Percentiles rank a stretch among this genome's conserved stretches.
Evolutionary conservation across 306 rosid species (phyloP).

Genomic region (Sindora glabra): DNA sequence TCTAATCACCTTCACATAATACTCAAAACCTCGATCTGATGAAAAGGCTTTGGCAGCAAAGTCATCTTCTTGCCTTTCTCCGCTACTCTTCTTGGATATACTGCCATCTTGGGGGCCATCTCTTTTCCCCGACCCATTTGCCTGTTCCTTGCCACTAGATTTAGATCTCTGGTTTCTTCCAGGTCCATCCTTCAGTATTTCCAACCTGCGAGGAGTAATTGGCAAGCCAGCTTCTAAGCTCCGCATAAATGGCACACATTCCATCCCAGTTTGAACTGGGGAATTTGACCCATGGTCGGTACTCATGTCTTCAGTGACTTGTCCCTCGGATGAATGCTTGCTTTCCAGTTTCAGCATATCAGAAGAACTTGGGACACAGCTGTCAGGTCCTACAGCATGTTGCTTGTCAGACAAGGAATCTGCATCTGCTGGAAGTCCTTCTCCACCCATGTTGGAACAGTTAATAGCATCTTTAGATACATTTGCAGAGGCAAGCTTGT

Average conservation of each 20-base stretch:
- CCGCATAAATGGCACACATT: slow-evolving; percentile 44
- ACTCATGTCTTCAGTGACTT: slow-evolving; percentile 54
- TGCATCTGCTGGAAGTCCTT: slow-evolving; percentile 28
- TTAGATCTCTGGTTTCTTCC: slow-evolving; percentile 64
- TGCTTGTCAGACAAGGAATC: slow-evolving; percentile 61
- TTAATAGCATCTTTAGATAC: slow-evolving; percentile 37
- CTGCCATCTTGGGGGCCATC: slow-evolving; percentile 65
- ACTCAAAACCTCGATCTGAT: slow-evolving; percentile 58
- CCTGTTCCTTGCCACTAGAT: slow-evolving; percentile 53
- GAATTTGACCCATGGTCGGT: slow-evolving; percentile 48
- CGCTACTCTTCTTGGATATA: slow-evolving; percentile 63
- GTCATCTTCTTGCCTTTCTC: slow-evolving; percentile 48
- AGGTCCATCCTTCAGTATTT: slow-evolving; percentile 52
- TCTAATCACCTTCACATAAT: slow-evolving; percentile 80
- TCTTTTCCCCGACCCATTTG: slow-evolving; percentile 52
- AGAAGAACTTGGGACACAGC: slow-evolving; percentile 36
- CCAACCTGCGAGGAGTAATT: slow-evolving; percentile 75
- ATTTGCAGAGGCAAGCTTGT: slow-evolving; percentile 36
- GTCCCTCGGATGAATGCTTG: slow-evolving; percentile 40
- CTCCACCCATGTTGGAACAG: slow-evolving; percentile 27
- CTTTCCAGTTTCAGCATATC: slow-evolving; percentile 33
- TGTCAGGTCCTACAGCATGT: slow-evolving; percentile 19
- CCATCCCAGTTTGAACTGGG: slow-evolving; percentile 49
- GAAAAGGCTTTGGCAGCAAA: slow-evolving; percentile 36
- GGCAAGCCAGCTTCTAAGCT: slow-evolving; percentile 69